These are phyloP conservation scores for Schizonepeta tenuifolia DNA, from an alignment of 257 asterid species.

Conservation along the genomic window DNA sequence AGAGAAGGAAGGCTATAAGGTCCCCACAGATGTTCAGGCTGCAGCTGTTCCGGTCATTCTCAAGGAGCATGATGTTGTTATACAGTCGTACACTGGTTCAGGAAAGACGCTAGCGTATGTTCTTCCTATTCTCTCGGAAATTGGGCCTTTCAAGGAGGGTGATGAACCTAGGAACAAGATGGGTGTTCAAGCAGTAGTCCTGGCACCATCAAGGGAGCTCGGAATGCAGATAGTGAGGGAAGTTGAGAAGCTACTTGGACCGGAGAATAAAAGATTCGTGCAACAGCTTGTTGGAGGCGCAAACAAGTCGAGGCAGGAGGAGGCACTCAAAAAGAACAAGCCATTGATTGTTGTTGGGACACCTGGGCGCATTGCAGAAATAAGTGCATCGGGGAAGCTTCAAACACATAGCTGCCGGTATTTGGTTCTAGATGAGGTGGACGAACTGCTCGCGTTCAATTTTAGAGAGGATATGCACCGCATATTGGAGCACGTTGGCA, in stretches of 20 bases:
- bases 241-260: conserved; percentile 87
- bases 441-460: conserved; percentile 87
- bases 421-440: conserved; percentile 91
- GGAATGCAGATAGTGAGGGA: conserved; percentile 99
- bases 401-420: conserved; percentile 84
- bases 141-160: conserved; percentile 60
- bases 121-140: conserved; percentile 84
- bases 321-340: conserved; percentile 89
- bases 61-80: conserved; percentile 77
- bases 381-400: conserved; percentile 88
- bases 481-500: conserved; percentile 88
- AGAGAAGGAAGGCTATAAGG: conserved; percentile 74
- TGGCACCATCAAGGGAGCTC: conserved; percentile 98
- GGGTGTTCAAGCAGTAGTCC: conserved; percentile 79
- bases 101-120: conserved; percentile 96
- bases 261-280: conserved; percentile 73
- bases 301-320: conserved; percentile 91
- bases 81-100: conserved; percentile 96
- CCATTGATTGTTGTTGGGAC: conserved; percentile 92
- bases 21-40: conserved; percentile 96
- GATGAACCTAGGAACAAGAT: conserved; percentile 42
- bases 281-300: conserved; percentile 99
- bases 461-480: conserved; percentile 94
- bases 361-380: conserved; percentile 94
- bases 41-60: conserved; percentile 85